Evolutionary conservation across 108 stramenopile species (phyloP), one percentile per base, ranked within the genome.

Genomic region (Aurantiochytrium sp.): DNA sequence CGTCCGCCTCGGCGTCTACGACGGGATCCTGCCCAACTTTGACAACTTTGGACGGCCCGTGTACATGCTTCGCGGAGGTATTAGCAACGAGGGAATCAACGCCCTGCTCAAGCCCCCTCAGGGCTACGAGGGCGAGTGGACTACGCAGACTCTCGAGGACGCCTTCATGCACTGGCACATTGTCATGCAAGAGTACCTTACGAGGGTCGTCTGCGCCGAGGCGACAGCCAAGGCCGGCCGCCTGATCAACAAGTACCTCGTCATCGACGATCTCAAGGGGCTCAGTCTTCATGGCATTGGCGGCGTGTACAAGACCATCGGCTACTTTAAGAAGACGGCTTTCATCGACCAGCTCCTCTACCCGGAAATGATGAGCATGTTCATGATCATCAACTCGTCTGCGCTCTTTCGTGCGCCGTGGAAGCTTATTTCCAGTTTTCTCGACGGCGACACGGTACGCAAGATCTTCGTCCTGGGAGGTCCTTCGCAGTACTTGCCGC

Each of bases 231-330:
- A 81, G 45, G 73, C 73, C 21, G 73, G 73, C 12, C 39, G 45
- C 42, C 45, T 81, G 36, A 81, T 81, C 24, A 81, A 81, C 73
- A 81, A 81, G 45, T 81, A 81, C 73, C 21, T 81, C 73, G 73
- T 81, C 39, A 81, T 81, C 24, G 73, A 81, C 45, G 73, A 81
- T 30, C 73, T 81, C 27, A 81, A 81, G 45, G 73, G 73, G 21
- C 45, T 81, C 30, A 48, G 24, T 24, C 45, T 81, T 12, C 42
- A 48, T 24, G 73, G 73, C n/a, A 41, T 81, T 12, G 30, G 8
- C 8, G 73, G 73, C 42, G n/a, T 81, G 36, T 65, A 65, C 59
- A 65, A 65, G 34, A 65, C 34, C 59, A 65, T 65, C 24, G 34
- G 59, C 19, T 65, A 34, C 59, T 65, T 81, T 48, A 81, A 81